Evolutionary conservation across 1,139 yeast species (phyloP), one percentile per base, ranked within the genome.

Genomic region (Hansenula sp.): DNA sequence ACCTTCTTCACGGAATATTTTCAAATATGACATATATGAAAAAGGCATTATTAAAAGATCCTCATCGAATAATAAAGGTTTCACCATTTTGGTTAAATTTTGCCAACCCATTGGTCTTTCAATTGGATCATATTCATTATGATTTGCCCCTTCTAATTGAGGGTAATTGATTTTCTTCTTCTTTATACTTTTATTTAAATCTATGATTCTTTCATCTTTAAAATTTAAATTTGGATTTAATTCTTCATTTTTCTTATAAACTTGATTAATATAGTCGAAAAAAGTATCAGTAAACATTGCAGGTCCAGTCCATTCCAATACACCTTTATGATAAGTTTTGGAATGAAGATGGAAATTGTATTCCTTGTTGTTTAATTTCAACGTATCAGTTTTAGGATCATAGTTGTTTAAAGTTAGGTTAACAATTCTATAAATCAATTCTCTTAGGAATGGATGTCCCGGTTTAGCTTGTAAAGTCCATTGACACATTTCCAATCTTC

Each of bases 401-500:
- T 57, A 49, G 60, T 67, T 60, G 21, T 59, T 54, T 43, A 88
- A 67, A 0, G 96, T 88, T 6, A 75, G 69, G 27, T 87, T 87
- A 0, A 96, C 83, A 50, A 90, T 85, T 44, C 75, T 73, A 11
- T 93, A 81, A 40, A 90, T 81, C 46, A 89, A 67, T 54, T 86
- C 93, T 40, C 94, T 72, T 44, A 90, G 69, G 58, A 87, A 76
- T 0, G 97, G 97, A 61, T 91, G 97, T 4, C 97, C 97, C 16
- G 81, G 81, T 60, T 90, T 82, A 9, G 86, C 67, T 62, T 81
- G 86, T 45, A 84, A 78, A 2, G 87, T 81, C 88, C 89, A 83
- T 55, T 83, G 88, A 56, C 88, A 80, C 55, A 84, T 79, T 63
- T 84, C 90, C 46, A 84, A 70, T 47, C 89, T 70, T 41, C 90